Percentiles rank a stretch among this genome's conserved stretches.
Evolutionary conservation across 2,329 filamentous ascomycete genomes (phyloP).

Genomic region (Colletotrichum sp.): DNA sequence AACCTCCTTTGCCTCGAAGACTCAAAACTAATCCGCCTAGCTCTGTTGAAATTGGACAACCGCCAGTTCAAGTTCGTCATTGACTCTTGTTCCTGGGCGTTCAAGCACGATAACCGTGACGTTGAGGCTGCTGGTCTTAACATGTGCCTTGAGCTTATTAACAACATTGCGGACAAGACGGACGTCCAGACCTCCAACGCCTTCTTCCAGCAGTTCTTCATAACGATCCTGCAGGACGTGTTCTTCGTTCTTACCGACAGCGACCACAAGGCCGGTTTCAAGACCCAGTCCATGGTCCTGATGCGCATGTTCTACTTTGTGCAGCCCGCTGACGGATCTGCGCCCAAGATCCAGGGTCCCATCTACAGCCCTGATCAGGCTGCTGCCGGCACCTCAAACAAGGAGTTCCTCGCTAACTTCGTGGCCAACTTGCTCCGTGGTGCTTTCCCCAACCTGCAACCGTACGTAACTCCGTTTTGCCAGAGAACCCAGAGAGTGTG

Average conservation of each 20-base stretch:
- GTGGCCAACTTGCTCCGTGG: constrained; percentile 84
- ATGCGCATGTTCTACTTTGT: constrained; percentile 97
- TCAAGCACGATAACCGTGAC: constrained; percentile 98
- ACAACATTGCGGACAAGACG: constrained; percentile 88
- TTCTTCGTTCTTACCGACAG: constrained; percentile 98
- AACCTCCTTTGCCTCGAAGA: not conserved
- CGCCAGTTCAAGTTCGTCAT: constrained; percentile 99
- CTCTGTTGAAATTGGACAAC: constrained; percentile 91
- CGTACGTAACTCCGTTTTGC: constrained; percentile 61
- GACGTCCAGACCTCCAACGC: constrained; percentile 85
- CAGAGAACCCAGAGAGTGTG: not conserved
- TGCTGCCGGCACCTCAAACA: constrained; percentile 82
- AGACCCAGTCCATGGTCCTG: constrained; percentile 92
- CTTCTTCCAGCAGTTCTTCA: constrained; percentile 98
- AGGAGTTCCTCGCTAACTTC: constrained; percentile 88
- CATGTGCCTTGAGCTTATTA: constrained; percentile 97
- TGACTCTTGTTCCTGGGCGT: constrained; percentile 99
- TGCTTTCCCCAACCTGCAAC: constrained; percentile 91
- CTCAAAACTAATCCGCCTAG: constrained; percentile 36
- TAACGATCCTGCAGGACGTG: constrained; percentile 93
- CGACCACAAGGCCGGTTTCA: constrained; percentile 99
- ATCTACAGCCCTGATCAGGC: constrained; percentile 89
- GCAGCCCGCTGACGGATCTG: constrained; percentile 69
- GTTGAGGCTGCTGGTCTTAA: constrained; percentile 95
- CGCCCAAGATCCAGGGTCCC: constrained; percentile 88